Percentiles rank a stretch among this genome's conserved stretches.
phyloP scores from a whole-genome alignment of 2,329 filamentous ascomycete species.

The Xylaria multiplex region DNA sequence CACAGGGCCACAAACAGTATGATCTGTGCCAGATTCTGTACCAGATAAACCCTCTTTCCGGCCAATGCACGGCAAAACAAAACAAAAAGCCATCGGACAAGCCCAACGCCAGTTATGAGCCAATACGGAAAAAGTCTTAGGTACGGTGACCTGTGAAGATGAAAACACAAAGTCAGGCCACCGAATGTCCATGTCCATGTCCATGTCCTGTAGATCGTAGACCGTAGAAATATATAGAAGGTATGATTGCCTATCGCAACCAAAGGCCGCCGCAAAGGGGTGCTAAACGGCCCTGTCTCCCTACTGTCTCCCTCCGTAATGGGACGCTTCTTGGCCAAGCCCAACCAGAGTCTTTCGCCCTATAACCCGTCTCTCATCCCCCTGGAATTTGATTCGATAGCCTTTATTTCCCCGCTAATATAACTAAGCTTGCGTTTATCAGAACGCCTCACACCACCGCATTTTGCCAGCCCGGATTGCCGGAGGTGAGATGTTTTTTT shows the following conservation, averaged over 20 bases:
- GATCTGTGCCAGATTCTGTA: no score
- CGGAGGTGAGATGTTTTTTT: constrained; percentile 33
- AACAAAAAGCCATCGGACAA: constrained; percentile 1
- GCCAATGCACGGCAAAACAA: constrained; percentile 26
- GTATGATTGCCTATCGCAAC: constrained; percentile 24
- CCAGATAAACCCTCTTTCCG: constrained; percentile 26
- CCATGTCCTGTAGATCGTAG: constrained; percentile 27
- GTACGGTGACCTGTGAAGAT: constrained; percentile 13
- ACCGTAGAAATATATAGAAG: constrained; percentile 11
- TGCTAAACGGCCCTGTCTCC: constrained; percentile 32
- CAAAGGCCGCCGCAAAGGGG: constrained; percentile 28
- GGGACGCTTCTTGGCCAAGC: constrained; percentile 29
- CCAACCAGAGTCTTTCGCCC: constrained; percentile 30
- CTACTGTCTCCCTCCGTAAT: constrained; percentile 33
- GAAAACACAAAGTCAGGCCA: constrained; percentile 24
- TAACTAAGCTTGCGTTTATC: constrained; percentile 32
- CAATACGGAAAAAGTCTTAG: constrained; percentile 14
- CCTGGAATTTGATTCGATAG: constrained; percentile 29
- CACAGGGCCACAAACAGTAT: constrained; percentile 23
- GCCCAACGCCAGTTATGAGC: constrained; percentile 10
- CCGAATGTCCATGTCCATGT: constrained; percentile 35
- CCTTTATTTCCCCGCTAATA: constrained; percentile 34
- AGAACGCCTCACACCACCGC: constrained; percentile 29
- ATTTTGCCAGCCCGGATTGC: constrained; percentile 26
- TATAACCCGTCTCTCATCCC: constrained; percentile 33